These are phyloP conservation scores for Asterella californica DNA, from an alignment of 225 moss, liverwort and hornwort species.

Conservation along the genomic window DNA sequence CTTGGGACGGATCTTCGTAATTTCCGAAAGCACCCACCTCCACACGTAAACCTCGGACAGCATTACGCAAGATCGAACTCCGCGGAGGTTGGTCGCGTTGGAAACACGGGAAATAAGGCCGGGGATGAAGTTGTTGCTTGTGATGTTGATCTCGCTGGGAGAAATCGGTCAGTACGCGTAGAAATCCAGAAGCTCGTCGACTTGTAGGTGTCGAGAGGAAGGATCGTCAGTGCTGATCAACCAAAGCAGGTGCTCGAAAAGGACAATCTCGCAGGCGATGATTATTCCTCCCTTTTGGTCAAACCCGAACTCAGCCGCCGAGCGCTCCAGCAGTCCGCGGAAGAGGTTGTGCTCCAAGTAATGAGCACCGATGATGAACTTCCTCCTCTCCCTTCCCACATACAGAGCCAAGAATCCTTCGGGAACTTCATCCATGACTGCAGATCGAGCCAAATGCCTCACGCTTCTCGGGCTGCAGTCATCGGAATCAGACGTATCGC, in stretches of 20 bases:
- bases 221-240: conserved; percentile 53
- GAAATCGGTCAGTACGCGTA: conserved; percentile 37
- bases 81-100: too few species aligned
- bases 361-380: conserved; percentile 58
- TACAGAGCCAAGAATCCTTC: conserved; percentile 63
- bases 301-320: conserved; percentile 68
- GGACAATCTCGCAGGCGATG: conserved; percentile 59
- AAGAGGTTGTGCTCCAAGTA: conserved; percentile 54
- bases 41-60: background rate
- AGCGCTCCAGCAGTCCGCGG: conserved; percentile 55
- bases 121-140: background rate
- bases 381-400: conserved; percentile 53
- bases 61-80: too few species aligned
- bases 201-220: conserved; percentile 41
- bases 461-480: conserved; percentile 29
- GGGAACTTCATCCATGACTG: conserved; percentile 45
- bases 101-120: too few species aligned
- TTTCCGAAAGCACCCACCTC: background rate
- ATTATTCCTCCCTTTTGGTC: conserved; percentile 59
- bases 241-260: conserved; percentile 71
- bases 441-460: conserved; percentile 37
- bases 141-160: background rate
- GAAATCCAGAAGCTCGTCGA: conserved; percentile 52
- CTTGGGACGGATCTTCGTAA: background rate
- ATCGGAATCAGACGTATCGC: conserved; percentile 31